Percentiles rank a stretch among this genome's conserved stretches.
These are phyloP conservation scores for Botrytis medusae DNA, from an alignment of 2,329 filamentous ascomycete genomes.

Conservation along the genomic window DNA sequence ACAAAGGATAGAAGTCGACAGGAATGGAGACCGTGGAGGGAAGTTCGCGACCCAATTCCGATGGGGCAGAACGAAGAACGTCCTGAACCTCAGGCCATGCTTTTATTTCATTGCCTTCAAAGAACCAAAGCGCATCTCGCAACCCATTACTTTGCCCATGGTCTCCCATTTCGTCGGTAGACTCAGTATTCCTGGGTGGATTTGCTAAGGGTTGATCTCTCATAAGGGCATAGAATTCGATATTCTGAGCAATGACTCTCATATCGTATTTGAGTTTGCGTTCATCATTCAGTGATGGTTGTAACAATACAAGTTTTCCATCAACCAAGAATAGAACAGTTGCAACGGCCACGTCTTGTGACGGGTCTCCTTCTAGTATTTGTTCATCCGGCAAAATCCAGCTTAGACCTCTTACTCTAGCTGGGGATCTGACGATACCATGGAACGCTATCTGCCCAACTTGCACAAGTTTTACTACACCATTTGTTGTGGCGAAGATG, in stretches of 20 bases:
- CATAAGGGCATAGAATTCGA: slow-evolving; percentile 93
- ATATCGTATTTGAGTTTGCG: slow-evolving; percentile 96
- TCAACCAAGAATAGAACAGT: slow-evolving; percentile 97
- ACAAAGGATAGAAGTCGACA: slow-evolving; percentile 94
- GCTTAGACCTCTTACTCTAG: slow-evolving; percentile 86
- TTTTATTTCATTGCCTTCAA: slow-evolving; percentile 82
- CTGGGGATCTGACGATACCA: slow-evolving; percentile 90
- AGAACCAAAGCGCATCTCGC: slow-evolving; percentile 89
- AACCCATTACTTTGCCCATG: slow-evolving; percentile 46
- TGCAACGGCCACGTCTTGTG: slow-evolving; percentile 89
- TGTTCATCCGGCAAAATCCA: slow-evolving; percentile 95
- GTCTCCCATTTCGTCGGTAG: slow-evolving; percentile 23
- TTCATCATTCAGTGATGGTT: slow-evolving; percentile 78
- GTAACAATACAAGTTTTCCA: slow-evolving; percentile 88
- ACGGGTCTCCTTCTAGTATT: slow-evolving; percentile 85
- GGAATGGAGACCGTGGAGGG: slow-evolving; percentile 73
- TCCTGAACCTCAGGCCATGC: slow-evolving; percentile 89
- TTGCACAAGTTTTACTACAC: slow-evolving; percentile 73
- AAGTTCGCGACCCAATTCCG: slow-evolving; percentile 66
- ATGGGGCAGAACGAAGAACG: slow-evolving; percentile 69
- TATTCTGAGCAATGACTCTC: slow-evolving; percentile 92
- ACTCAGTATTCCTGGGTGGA: slow-evolving; percentile 24
- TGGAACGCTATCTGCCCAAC: slow-evolving; percentile 98
- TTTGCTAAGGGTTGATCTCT: slow-evolving; percentile 66
- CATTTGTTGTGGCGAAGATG: slow-evolving; percentile 73